Base-by-base conservation (phyloP, 208 protist species). In the Acanthamoeba pearcei region DNA sequence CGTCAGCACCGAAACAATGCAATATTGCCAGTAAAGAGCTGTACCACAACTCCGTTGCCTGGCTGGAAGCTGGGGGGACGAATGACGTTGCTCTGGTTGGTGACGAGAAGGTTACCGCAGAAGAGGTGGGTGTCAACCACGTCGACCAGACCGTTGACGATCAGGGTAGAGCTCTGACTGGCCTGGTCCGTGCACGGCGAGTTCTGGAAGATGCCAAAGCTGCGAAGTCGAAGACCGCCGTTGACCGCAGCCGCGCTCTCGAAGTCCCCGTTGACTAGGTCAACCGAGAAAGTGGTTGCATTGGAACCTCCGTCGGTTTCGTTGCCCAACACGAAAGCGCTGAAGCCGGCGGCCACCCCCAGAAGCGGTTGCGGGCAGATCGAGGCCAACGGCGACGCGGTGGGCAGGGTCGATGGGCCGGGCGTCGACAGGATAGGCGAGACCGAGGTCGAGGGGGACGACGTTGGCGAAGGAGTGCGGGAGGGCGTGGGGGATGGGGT, bases 231-330 rank as follows among this genome's bases (percentile, higher is more conserved):
- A 5, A 86, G 27, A 38, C 49, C 49, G 19, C 78, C 78, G 78
- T 86, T 86, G 49, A 60, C 78, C 2, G 78, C 46, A 27, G 24
- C 46, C 4, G n/a, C 32, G 46, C 46, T 38, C 78, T 86, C 49
- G 24, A 86, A 38, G 78, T 86, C 78, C 3, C 78, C 78, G 49
- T 86, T 86, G 46, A 60, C 49, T 15, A 86, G 1, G 78, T 86
- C 78, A 0, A 86, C 12, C 0, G 46, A 38, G 9, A 78, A 78
- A 17, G 2, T 1, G 29, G 78, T 60, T 24, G 72, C n/a, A 29
- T 80, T 80, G 72, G 32, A 38, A 24, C 62, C 8, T 13, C 17
- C 29, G 76, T 17, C 29, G 5, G 76, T 35, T 9, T 22, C 17
- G 78, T 86, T 60, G 15, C 78, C 78, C 5, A 86, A 32, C 12